Conservation (phyloP, 495 filamentous ascomycete genomes). For the Chlorociboria aeruginascens region DNA sequence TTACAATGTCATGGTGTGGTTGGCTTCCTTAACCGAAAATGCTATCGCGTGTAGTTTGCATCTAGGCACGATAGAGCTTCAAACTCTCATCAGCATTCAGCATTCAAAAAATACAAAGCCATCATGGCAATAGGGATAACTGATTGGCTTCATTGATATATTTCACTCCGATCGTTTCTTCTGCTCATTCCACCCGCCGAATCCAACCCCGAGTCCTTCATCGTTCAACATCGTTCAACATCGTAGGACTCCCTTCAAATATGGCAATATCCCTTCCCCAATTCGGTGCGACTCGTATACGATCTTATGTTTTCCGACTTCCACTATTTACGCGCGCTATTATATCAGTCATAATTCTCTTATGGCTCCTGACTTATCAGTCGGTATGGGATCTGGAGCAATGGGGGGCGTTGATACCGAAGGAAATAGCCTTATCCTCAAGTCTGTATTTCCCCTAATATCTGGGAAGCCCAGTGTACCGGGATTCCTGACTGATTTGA, state of each 20-base stretch:
- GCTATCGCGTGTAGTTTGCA: too few relatives aligned
- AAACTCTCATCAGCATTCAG: too few relatives aligned
- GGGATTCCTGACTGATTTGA: constrained; percentile 1
- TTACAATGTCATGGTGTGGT: too few relatives aligned
- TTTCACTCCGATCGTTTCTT: too few relatives aligned
- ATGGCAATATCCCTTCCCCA: constrained; percentile 29
- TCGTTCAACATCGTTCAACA: background rate
- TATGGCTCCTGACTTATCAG: constrained; percentile 56
- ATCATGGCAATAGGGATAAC: too few relatives aligned
- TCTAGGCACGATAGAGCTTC: too few relatives aligned
- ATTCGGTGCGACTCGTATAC: constrained; percentile 30
- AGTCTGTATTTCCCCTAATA: constrained; percentile 42
- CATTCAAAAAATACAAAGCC: too few relatives aligned
- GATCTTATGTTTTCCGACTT: constrained; percentile 68
- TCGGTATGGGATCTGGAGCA: constrained; percentile 52
- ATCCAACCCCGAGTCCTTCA: background rate
- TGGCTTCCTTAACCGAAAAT: too few relatives aligned
- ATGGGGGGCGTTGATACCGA: constrained; percentile 71
- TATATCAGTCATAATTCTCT: constrained; percentile 50
- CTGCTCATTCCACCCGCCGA: background rate
- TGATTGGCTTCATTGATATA: too few relatives aligned
- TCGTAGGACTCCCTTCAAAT: background rate
- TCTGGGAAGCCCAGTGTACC: too few relatives aligned
- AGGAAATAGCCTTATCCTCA: constrained; percentile 56
- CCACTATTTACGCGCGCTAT: constrained; percentile 77